Conservation (phyloP, 2,329 filamentous ascomycete genomes). For the Ophiocordyceps camponoti-leonardi region DNA sequence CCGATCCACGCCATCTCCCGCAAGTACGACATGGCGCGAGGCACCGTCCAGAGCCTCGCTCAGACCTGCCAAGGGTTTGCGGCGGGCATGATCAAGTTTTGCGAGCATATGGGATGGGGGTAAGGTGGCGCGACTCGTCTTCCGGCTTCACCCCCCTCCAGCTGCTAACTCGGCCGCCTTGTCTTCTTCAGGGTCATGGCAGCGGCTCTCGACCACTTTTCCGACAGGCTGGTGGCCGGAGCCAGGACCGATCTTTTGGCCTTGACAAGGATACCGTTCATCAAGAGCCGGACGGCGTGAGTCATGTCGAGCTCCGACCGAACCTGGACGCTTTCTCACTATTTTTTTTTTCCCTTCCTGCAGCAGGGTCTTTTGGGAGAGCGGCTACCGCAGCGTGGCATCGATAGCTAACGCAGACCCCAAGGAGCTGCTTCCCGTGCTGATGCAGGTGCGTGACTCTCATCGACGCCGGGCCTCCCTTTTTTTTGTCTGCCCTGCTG, state of each 20-base stretch:
- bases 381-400: constrained; percentile 52
- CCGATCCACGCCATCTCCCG: constrained; percentile 51
- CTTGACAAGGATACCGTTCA: constrained; percentile 53
- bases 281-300: constrained; percentile 60
- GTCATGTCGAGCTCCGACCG: constrained; percentile 4
- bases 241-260: constrained; percentile 54
- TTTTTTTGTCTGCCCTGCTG: background rate
- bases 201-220: constrained; percentile 58
- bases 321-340: constrained; percentile 1
- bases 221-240: constrained; percentile 54
- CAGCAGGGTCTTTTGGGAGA: constrained; percentile 52
- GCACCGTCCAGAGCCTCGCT: constrained; percentile 52
- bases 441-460: constrained; percentile 40
- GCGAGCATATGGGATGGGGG: constrained; percentile 60
- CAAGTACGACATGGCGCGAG: constrained; percentile 55
- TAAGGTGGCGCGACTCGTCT: constrained; percentile 11
- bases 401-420: constrained; percentile 52
- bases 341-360: too few relatives aligned
- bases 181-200: constrained; percentile 39
- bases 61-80: constrained; percentile 67
- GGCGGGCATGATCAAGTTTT: constrained; percentile 65
- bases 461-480: background rate
- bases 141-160: background rate
- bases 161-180: background rate
- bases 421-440: constrained; percentile 49